Evolutionary conservation across 345 rosid genomes (phyloP).

Genomic region (Eutrema japonicum): DNA sequence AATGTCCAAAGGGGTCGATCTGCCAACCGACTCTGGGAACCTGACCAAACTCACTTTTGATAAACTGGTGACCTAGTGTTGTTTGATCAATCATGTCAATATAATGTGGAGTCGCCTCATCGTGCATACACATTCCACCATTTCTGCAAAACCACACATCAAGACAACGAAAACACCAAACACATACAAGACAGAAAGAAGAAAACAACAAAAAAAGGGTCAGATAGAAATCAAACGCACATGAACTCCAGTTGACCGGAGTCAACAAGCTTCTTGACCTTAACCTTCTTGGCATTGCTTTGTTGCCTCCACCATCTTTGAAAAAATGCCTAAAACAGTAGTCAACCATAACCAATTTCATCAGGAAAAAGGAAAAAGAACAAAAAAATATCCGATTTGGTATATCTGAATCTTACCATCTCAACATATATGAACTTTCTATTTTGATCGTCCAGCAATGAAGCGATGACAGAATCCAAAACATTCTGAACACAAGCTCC

Average conservation of each 20-base stretch:
- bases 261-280: conserved; percentile 80
- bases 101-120: conserved; percentile 91
- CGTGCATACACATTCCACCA: conserved; percentile 96
- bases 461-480: conserved; percentile 80
- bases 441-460: conserved; percentile 79
- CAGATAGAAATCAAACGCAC: conserved; percentile 47
- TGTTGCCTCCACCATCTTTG: conserved; percentile 99
- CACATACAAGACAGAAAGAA: neutral
- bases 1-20: conserved; percentile 95
- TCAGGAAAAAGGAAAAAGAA: neutral
- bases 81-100: conserved; percentile 96
- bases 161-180: conserved; percentile 9
- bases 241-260: conserved; percentile 94
- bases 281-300: conserved; percentile 65
- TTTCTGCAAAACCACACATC: conserved; percentile 55
- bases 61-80: conserved; percentile 80
- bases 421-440: conserved; percentile 94
- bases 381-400: neutral
- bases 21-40: conserved; percentile 99
- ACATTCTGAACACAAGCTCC: conserved; percentile 96
- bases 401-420: conserved; percentile 49
- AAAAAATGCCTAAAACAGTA: conserved; percentile 72
- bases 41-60: conserved; percentile 78
- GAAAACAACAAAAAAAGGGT: neutral
- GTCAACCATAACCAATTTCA: neutral